phyloP scores from a whole-genome alignment of 352 stramenopile genomes.

The Phytophthora lateralis region DNA sequence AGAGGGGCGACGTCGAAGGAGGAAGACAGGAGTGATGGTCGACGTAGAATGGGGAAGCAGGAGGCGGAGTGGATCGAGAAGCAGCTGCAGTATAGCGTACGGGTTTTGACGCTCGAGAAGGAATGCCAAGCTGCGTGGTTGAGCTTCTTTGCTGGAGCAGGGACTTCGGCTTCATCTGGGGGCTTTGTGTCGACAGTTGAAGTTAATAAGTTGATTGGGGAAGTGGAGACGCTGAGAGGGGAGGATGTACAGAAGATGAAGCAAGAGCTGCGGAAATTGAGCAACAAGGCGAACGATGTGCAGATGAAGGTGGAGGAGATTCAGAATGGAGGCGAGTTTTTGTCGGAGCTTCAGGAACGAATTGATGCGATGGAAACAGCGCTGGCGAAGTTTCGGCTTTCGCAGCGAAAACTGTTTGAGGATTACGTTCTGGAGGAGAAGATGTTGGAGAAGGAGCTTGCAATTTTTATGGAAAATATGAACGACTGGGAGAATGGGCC shows the following conservation, averaged over 20 bases:
- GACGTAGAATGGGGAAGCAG: slow-evolving; percentile 36
- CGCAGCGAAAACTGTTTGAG: slow-evolving; percentile 51
- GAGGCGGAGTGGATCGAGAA: slow-evolving; percentile 74
- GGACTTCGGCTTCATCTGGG: slow-evolving; percentile 9
- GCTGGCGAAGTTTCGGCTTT: slow-evolving; percentile 41
- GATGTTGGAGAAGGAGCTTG: slow-evolving; percentile 58
- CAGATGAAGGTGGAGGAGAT: slow-evolving; percentile 54
- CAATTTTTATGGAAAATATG: slow-evolving; percentile 46
- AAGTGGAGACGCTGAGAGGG: slow-evolving; percentile 32
- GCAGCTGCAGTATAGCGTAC: slow-evolving; percentile 53
- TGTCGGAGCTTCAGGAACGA: slow-evolving; percentile 50
- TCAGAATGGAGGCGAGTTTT: slow-evolving; percentile 49
- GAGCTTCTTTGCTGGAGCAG: slow-evolving; percentile 49
- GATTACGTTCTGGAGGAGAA: slow-evolving; percentile 59
- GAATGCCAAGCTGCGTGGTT: slow-evolving; percentile 58
- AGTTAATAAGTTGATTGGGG: slow-evolving; percentile 54
- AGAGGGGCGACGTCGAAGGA: neutral
- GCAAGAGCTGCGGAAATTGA: slow-evolving; percentile 43
- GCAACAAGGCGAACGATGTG: slow-evolving; percentile 33
- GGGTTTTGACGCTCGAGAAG: slow-evolving; percentile 51
- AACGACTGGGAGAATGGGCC: slow-evolving; percentile 43
- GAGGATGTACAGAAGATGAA: slow-evolving; percentile 42
- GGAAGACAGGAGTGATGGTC: slow-evolving; percentile 6
- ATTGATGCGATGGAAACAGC: slow-evolving; percentile 60
- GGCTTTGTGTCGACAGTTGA: slow-evolving; percentile 20